A percentile compares a stretch with the other conserved stretches of the same genome.
Conservation (phyloP, 805 yeast species). For the Saccharomycopsis oosterbeekiorum region DNA sequence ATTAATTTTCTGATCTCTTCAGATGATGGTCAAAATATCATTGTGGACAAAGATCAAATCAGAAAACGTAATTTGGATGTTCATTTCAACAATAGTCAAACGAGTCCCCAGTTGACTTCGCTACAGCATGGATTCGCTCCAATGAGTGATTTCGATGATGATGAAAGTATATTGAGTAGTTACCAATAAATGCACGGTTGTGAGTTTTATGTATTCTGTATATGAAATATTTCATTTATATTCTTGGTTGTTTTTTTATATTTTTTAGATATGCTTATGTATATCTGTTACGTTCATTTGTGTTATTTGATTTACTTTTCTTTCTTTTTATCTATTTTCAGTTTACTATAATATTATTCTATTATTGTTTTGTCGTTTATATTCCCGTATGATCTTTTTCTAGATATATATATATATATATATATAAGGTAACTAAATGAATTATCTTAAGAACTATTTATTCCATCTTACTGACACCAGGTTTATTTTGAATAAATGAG, state of each 20-base stretch:
- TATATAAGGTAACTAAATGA: too few relatives aligned
- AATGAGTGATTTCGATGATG: constrained; percentile 18
- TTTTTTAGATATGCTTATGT: not conserved
- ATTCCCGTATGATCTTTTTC: too few relatives aligned
- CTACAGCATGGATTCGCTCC: constrained; percentile 13
- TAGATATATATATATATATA: too few relatives aligned
- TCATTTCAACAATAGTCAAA: not conserved
- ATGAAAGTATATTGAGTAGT: constrained; percentile 13
- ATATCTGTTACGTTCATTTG: not conserved
- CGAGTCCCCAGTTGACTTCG: constrained; percentile 13
- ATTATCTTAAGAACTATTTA: too few relatives aligned
- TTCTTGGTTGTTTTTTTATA: not conserved
- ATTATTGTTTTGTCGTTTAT: not conserved
- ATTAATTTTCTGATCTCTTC: constrained; percentile 7
- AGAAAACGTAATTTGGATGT: not conserved
- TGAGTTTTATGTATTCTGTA: not conserved
- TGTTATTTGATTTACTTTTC: not conserved
- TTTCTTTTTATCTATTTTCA: not conserved
- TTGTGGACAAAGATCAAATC: constrained; percentile 12
- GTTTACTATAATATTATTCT: not conserved
- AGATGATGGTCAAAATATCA: constrained; percentile 7
- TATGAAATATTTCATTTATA: not conserved
- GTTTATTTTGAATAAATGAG: too few relatives aligned
- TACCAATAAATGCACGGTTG: constrained; percentile 1
- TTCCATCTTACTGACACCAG: too few relatives aligned